Evolutionary conservation across 805 yeast genomes (phyloP).

Genomic region (Suhomyces pyralidae): DNA sequence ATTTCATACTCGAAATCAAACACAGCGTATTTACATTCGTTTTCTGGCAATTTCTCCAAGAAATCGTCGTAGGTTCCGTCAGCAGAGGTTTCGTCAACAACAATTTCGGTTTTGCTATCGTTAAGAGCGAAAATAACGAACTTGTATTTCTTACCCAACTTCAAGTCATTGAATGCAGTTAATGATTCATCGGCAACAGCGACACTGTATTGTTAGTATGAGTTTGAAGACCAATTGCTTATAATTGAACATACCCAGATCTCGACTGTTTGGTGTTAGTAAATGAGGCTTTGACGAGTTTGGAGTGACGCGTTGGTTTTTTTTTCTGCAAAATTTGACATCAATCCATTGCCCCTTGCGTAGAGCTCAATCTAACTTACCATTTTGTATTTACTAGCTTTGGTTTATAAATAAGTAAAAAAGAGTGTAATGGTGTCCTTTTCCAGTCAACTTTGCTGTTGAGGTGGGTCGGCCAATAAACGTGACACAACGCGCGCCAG

Average conservation of each 20-base stretch:
- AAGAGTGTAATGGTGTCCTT: constrained; percentile 3
- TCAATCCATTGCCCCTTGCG: neutral
- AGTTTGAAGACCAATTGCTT: neutral
- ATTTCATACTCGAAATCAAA: constrained; percentile 96
- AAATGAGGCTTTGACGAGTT: neutral
- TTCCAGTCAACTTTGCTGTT: constrained; percentile 2
- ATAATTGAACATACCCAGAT: constrained; percentile 13
- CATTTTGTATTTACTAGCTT: constrained; percentile 1
- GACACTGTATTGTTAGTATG: constrained; percentile 34
- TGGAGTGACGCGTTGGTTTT: neutral
- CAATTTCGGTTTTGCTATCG: constrained; percentile 84
- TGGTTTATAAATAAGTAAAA: neutral
- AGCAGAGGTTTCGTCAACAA: constrained; percentile 80
- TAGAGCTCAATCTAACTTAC: neutral
- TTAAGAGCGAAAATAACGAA: constrained; percentile 79
- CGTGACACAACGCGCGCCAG: constrained; percentile 3
- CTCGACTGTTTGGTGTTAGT: constrained; percentile 15
- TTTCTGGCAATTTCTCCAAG: constrained; percentile 86
- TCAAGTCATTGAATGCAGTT: constrained; percentile 91
- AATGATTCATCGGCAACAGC: constrained; percentile 76
- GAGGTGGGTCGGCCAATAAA: constrained; percentile 1
- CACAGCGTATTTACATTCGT: constrained; percentile 93
- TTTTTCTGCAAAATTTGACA: neutral
- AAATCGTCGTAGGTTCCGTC: constrained; percentile 79
- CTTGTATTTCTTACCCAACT: constrained; percentile 87